Conservation (phyloP, 495 filamentous ascomycete species). For the Aspergillus sclerotiicarbonarius region DNA sequence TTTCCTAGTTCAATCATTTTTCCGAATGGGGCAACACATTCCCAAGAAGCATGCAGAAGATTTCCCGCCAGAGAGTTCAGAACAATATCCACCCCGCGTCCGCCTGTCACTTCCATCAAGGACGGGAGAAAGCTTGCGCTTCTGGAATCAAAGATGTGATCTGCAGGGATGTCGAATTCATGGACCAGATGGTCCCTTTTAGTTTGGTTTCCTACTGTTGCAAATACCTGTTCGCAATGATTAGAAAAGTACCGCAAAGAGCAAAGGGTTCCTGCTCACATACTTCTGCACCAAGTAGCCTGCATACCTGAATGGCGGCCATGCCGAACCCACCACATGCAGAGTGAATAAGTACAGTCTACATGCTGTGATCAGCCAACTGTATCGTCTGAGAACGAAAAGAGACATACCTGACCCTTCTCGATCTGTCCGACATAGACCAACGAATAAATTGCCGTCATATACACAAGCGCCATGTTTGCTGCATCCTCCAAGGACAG, state of each 20-base stretch:
- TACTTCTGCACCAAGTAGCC: slow-evolving; percentile 4
- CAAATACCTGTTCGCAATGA: neutral
- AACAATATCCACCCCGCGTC: slow-evolving; percentile 47
- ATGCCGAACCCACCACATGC: slow-evolving; percentile 12
- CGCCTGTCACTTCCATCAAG: slow-evolving; percentile 41
- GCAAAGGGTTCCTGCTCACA: neutral
- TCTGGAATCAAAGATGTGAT: slow-evolving; percentile 43
- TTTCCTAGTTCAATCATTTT: slow-evolving; percentile 48
- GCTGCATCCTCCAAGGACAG: slow-evolving; percentile 30
- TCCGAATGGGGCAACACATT: slow-evolving; percentile 51
- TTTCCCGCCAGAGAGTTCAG: slow-evolving; percentile 49
- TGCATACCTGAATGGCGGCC: slow-evolving; percentile 7
- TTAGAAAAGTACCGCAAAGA: neutral
- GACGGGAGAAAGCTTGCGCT: slow-evolving; percentile 40
- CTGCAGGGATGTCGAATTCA: neutral
- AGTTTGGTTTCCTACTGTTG: neutral
- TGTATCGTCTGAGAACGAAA: neutral
- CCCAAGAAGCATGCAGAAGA: slow-evolving; percentile 45
- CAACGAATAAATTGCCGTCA: slow-evolving; percentile 25
- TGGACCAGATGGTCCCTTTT: neutral
- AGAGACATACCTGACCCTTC: slow-evolving; percentile 17
- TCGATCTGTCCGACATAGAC: slow-evolving; percentile 9
- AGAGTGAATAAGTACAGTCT: slow-evolving; percentile 12
- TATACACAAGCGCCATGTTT: slow-evolving; percentile 23
- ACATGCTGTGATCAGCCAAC: neutral